Evolutionary conservation across 768 basidiomycete species (phyloP).

Genomic region (Xerocomus potaroensis): DNA sequence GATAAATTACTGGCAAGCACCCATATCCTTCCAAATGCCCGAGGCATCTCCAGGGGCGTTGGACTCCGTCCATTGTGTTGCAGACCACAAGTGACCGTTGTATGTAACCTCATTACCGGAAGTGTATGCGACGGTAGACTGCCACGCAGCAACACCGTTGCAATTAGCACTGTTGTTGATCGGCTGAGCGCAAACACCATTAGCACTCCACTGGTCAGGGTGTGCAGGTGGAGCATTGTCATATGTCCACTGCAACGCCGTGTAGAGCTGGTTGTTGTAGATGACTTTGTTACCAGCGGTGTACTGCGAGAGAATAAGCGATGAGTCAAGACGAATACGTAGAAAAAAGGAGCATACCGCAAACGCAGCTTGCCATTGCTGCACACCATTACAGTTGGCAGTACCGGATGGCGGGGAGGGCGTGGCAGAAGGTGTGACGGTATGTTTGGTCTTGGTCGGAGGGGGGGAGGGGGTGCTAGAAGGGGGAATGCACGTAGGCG

Average conservation of each 20-base stretch:
- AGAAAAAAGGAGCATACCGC: slow-evolving; percentile 17
- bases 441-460: too few relatives aligned
- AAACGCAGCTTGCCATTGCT: slow-evolving; percentile 21
- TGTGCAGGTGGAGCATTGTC: slow-evolving; percentile 15
- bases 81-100: slow-evolving; percentile 16
- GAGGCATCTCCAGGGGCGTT: slow-evolving; percentile 24
- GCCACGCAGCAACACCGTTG: slow-evolving; percentile 19
- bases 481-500: too few relatives aligned
- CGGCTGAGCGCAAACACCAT: slow-evolving; percentile 15
- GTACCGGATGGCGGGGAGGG: background rate
- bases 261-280: slow-evolving; percentile 18
- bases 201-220: slow-evolving; percentile 15
- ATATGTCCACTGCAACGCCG: slow-evolving; percentile 26
- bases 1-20: slow-evolving; percentile 20
- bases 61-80: slow-evolving; percentile 21
- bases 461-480: too few relatives aligned
- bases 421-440: background rate
- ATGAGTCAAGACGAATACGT: too few relatives aligned
- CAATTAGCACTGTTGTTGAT: slow-evolving; percentile 23
- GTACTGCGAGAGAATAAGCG: slow-evolving; percentile 18
- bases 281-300: slow-evolving; percentile 20
- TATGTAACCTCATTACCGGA: slow-evolving; percentile 16
- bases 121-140: slow-evolving; percentile 11
- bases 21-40: slow-evolving; percentile 23
- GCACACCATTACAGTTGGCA: slow-evolving; percentile 11